Evolutionary conservation across 2,329 filamentous ascomycete species (phyloP).

Genomic region (Trichoderma atroviride): DNA sequence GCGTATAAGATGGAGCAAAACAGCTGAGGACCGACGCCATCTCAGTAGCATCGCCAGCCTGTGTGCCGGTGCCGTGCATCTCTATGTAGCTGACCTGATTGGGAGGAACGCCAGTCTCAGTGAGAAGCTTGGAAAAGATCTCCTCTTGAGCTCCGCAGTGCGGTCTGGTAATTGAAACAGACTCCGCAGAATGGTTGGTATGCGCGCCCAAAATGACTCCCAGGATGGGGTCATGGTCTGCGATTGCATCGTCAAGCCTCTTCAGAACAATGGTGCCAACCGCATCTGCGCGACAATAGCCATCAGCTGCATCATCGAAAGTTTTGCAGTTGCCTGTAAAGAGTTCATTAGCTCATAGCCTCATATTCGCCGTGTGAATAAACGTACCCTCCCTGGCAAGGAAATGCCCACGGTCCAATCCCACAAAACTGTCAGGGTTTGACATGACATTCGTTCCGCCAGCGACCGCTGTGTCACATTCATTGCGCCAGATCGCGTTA

Average conservation of each 20-base stretch:
- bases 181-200: constrained; percentile 73
- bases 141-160: constrained; percentile 20
- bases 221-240: constrained; percentile 74
- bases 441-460: constrained; percentile 80
- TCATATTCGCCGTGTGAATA: too few relatives aligned
- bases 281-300: constrained; percentile 79
- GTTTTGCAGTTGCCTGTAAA: constrained; percentile 59
- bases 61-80: constrained; percentile 90
- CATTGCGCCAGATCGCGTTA: constrained; percentile 54
- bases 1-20: constrained; percentile 55
- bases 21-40: constrained; percentile 73
- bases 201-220: constrained; percentile 69
- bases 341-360: neutral
- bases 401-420: constrained; percentile 76
- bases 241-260: constrained; percentile 74
- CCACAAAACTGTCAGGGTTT: constrained; percentile 78
- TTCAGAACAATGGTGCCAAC: constrained; percentile 77
- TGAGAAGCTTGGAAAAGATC: constrained; percentile 55
- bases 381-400: constrained; percentile 54
- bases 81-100: constrained; percentile 82
- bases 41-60: constrained; percentile 82
- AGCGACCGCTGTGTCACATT: constrained; percentile 79
- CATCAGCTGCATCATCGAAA: constrained; percentile 78
- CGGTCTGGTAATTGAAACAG: constrained; percentile 70
- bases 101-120: constrained; percentile 72